These are phyloP conservation scores for Hypoxylon trugodes DNA, from an alignment of 495 filamentous ascomycete genomes.

Conservation along the genomic window DNA sequence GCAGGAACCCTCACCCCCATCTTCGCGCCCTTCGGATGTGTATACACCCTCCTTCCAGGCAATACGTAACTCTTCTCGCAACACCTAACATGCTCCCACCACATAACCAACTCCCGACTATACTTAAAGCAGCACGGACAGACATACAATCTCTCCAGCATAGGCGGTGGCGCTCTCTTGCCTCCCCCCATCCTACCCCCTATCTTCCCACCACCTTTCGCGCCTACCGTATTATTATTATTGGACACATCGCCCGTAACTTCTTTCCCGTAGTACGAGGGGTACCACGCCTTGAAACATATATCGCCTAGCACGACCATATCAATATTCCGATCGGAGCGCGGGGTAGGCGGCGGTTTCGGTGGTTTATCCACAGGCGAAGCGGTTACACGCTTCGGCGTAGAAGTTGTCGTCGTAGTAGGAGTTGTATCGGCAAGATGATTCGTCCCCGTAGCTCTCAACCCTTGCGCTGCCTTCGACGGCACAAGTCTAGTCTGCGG, in stretches of 20 bases:
- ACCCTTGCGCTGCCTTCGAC: slow-evolving; percentile 30
- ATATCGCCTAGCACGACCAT: slow-evolving; percentile 78
- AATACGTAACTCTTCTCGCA: slow-evolving; percentile 54
- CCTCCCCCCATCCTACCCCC: slow-evolving; percentile 40
- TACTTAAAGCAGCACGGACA: slow-evolving; percentile 97
- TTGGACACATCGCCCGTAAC: slow-evolving; percentile 63
- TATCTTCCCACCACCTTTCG: slow-evolving; percentile 31
- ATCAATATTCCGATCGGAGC: slow-evolving; percentile 70
- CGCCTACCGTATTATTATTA: slow-evolving; percentile 29
- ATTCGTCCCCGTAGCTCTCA: too few relatives aligned
- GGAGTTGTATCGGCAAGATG: slow-evolving; percentile 3
- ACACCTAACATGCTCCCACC: slow-evolving; percentile 53
- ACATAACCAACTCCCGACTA: slow-evolving; percentile 72
- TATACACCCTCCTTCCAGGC: slow-evolving; percentile 57
- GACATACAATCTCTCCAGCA: slow-evolving; percentile 76
- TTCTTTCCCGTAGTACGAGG: slow-evolving; percentile 79
- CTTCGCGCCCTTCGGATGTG: slow-evolving; percentile 53
- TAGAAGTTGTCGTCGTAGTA: background rate
- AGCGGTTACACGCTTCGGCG: slow-evolving; percentile 33
- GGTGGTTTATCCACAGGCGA: slow-evolving; percentile 29
- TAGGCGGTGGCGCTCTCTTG: slow-evolving; percentile 49
- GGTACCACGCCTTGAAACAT: slow-evolving; percentile 80
- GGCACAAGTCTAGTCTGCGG: slow-evolving; percentile 25
- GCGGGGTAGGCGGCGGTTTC: slow-evolving; percentile 35
- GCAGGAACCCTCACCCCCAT: slow-evolving; percentile 42